These are phyloP conservation scores for Aspergillus funiculosus DNA, from an alignment of 495 filamentous ascomycete genomes.

Conservation along the genomic window DNA sequence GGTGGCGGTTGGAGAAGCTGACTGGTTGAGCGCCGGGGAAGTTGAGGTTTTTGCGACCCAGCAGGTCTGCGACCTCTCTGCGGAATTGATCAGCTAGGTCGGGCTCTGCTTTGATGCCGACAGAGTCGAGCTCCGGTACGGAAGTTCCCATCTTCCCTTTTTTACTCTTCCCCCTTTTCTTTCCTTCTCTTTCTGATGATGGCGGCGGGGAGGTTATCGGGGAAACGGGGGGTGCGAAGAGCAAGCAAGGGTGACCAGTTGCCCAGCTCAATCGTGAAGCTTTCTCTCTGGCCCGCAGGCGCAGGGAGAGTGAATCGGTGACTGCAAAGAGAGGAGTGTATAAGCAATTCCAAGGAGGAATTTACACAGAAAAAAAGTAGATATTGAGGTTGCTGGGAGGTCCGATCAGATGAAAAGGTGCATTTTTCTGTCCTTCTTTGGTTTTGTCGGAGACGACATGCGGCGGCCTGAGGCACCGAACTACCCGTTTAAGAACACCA, in stretches of 20 bases:
- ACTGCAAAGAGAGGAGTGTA: not conserved
- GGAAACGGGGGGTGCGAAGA: not conserved
- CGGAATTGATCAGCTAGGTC: slow-evolving; percentile 57
- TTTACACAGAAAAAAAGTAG: not conserved
- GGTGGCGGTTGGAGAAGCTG: slow-evolving; percentile 72
- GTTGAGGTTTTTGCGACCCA: slow-evolving; percentile 55
- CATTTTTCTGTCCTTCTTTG: slow-evolving; percentile 1
- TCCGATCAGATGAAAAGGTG: not conserved
- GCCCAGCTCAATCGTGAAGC: slow-evolving; percentile 1
- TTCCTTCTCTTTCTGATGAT: not conserved
- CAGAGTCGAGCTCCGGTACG: slow-evolving; percentile 42
- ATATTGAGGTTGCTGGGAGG: not conserved
- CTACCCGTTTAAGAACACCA: not conserved
- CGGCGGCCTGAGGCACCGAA: slow-evolving; percentile 16
- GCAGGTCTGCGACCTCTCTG: slow-evolving; percentile 66
- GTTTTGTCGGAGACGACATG: slow-evolving; percentile 7
- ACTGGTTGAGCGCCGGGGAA: slow-evolving; percentile 97
- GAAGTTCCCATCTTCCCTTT: slow-evolving; percentile 34
- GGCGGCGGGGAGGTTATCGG: no score
- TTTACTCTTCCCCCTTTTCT: not conserved
- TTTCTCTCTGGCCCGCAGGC: slow-evolving; percentile 20
- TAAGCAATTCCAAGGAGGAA: not conserved
- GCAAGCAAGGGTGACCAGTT: not conserved
- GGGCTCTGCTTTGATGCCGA: slow-evolving; percentile 58
- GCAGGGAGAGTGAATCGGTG: slow-evolving; percentile 8